Evolutionary conservation across 2,329 filamentous ascomycete genomes (phyloP), one percentile per base, ranked within the genome.

Genomic region (Exophiala sideris): DNA sequence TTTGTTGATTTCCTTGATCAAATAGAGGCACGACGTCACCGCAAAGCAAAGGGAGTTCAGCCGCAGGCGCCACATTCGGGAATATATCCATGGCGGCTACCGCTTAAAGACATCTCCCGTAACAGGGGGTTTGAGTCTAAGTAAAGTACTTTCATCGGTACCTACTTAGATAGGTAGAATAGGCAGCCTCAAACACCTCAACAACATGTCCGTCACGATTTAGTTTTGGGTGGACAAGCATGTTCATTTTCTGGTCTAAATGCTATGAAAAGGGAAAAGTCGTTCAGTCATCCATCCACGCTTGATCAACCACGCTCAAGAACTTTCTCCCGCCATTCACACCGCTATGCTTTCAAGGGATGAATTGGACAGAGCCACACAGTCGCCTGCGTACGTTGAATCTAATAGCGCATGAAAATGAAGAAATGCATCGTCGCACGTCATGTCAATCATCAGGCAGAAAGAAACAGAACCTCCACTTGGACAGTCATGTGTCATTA

Each of bases 351-450:
- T 54, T 56, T 16, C 29, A 48, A 56, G 35, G 12, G 29, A 54
- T 45, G 40, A 48, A 46, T 39, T 34, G 45, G 40, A 56, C 14
- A 50, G 44, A 49, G 52, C 50, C 50, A 45, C 50, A 59, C 52
- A 59, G 53, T 54, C 54, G 57, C 57, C 57, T 56, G 57, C 50
- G 24, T 50, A 53, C 49, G 29, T 52, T 39, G 56, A 45, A 36
- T 59, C 53, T 59, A 56, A 44, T 42, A 54, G 32, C 41, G 49
- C 49, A 38, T 49, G 54, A 45, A 38, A 32, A 52, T 38, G 4
- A 9, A 36, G 49, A 47, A 52, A 55, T 52, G 45, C 52, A 40
- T 20, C 20, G 33, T 52, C 50, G 46, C 46, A 50, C 51, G 44
- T 52, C 51, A 51, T 57, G 39, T 38, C 35, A 54, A 39, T 54